Evolutionary conservation across 2,329 filamentous ascomycete genomes (phyloP), one percentile per base, ranked within the genome.

Genomic region (Diaporthe capsici): DNA sequence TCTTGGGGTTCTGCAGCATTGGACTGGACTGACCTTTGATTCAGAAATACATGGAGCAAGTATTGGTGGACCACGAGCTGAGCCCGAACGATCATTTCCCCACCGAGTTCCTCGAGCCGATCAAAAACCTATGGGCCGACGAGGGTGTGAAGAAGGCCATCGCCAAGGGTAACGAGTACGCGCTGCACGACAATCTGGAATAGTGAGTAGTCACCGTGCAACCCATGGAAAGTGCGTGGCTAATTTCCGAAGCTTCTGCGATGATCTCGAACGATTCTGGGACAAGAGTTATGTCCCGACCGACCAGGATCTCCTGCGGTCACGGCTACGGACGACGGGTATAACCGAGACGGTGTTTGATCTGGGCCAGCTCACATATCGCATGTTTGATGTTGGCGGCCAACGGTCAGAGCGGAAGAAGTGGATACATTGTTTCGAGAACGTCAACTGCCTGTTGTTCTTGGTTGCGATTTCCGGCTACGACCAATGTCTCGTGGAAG

Each of bases 391-490:
- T 81, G 95, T 98, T 63, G 95, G 95, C 83, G 95, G 95, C 75
- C 95, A 98, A 83, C 90, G 95, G 80, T 98, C 95, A 39, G 95
- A 98, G 85, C 93, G 95, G 77, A 98, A 98, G 90, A 98, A 98
- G 88, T 98, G 95, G 95, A 98, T 98, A 78, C 95, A 98, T 84
- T 97, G 95, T 82, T 98, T 98, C 83, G 95, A 98, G 84, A 97
- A 97, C 78, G 95, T 98, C 77, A 95, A 97, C 82, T 96, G 95
- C 79, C 89, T 98, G 72, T 88, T 98, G 55, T 98, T 98, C 86
- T 90, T 98, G 79, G 96, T 98, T 71, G 96, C 96, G 65, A 96
- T 98, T 80, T 98, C 95, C 78, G 96, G 96, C 76, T 98, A 98
- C 84, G 96, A 98, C 82, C 97, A 98, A 84, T 98, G 96, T 81